Conservation (phyloP, 805 yeast species). For the Starmerella kuoi region DNA sequence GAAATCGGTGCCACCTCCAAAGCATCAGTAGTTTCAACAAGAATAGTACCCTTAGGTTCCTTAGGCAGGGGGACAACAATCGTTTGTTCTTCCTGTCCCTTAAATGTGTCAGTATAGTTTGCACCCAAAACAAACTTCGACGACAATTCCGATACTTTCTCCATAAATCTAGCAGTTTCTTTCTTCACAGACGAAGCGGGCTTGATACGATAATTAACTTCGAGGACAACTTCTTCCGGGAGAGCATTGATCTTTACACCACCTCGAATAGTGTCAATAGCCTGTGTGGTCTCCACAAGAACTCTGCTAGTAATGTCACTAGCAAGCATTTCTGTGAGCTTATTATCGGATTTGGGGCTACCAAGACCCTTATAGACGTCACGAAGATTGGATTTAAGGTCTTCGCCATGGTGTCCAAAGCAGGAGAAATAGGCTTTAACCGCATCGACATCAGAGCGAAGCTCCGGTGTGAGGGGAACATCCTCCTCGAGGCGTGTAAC, state of each 20-base stretch:
- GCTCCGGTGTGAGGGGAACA: slow-evolving; percentile 10
- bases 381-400: slow-evolving; percentile 1
- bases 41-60: slow-evolving; percentile 34
- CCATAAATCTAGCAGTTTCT: slow-evolving; percentile 31
- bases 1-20: slow-evolving; percentile 45
- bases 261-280: slow-evolving; percentile 54
- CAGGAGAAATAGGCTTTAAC: slow-evolving; percentile 47
- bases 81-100: slow-evolving; percentile 31
- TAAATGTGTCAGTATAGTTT: slow-evolving; percentile 12
- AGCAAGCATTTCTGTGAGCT: slow-evolving; percentile 17
- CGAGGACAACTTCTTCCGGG: slow-evolving; percentile 48
- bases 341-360: slow-evolving; percentile 9
- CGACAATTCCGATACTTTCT: slow-evolving; percentile 34
- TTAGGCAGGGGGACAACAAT: slow-evolving; percentile 14
- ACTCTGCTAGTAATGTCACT: slow-evolving; percentile 26
- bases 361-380: slow-evolving; percentile 7
- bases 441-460: slow-evolving; percentile 42
- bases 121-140: slow-evolving; percentile 37
- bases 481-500: slow-evolving; percentile 44
- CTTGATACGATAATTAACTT: slow-evolving; percentile 54
- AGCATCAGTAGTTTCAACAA: slow-evolving; percentile 14
- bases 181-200: slow-evolving; percentile 41
- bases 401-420: slow-evolving; percentile 39
- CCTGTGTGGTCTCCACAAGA: slow-evolving; percentile 50
- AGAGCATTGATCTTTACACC: slow-evolving; percentile 68